Conservation (phyloP, 805 yeast genomes). For the Pichia membranifaciens region DNA sequence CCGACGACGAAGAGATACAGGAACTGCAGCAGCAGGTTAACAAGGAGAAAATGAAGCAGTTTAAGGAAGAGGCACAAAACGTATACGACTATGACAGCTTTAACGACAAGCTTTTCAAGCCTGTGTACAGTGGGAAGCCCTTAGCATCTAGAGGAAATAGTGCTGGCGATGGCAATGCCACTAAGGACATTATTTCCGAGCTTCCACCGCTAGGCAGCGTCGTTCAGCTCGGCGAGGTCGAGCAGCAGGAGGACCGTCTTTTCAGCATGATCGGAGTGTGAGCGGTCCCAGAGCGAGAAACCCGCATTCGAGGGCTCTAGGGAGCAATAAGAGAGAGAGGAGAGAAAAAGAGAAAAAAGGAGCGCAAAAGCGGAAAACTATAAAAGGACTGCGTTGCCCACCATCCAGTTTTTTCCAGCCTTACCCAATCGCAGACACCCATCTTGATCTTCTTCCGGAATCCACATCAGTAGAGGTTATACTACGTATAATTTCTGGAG, state of each 20-base stretch:
- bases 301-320: slow-evolving; percentile 5
- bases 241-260: slow-evolving; percentile 28
- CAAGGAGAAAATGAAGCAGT: slow-evolving; percentile 27
- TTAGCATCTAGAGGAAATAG: neutral
- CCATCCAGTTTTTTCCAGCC: neutral
- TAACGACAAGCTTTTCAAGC: slow-evolving; percentile 45
- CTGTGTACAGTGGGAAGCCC: slow-evolving; percentile 23
- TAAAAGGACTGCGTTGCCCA: slow-evolving; percentile 9
- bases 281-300: no score
- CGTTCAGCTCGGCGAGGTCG: slow-evolving; percentile 29
- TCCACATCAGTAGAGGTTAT: slow-evolving; percentile 76
- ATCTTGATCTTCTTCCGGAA: slow-evolving; percentile 26
- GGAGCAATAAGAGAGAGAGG: neutral
- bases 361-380: neutral
- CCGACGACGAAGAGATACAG: slow-evolving; percentile 34
- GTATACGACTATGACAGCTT: slow-evolving; percentile 62
- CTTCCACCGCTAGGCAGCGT: slow-evolving; percentile 16
- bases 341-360: neutral
- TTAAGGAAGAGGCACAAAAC: slow-evolving; percentile 28
- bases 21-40: slow-evolving; percentile 32
- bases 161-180: neutral
- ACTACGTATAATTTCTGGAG: slow-evolving; percentile 45
- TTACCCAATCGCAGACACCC: neutral
- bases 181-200: neutral
- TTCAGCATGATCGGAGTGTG: slow-evolving; percentile 26